A percentile compares a stretch with the other conserved stretches of the same genome.
phyloP scores from a whole-genome alignment of 495 filamentous ascomycete species.

The Jackrogersella minutella region DNA sequence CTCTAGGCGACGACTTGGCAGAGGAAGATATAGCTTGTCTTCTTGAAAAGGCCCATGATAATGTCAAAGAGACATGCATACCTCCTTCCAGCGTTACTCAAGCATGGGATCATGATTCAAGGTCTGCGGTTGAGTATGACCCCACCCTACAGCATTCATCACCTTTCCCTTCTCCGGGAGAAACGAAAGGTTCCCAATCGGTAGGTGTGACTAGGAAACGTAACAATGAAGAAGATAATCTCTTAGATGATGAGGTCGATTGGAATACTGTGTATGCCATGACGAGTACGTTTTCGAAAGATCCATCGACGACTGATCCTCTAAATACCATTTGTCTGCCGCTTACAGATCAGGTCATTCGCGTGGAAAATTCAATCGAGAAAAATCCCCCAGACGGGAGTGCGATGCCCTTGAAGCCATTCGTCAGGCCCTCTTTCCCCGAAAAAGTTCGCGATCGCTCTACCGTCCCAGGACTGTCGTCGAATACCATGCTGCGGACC shows the following conservation, averaged over 20 bases:
- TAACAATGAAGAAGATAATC: constrained; percentile 28
- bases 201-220: neutral
- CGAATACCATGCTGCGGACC: constrained; percentile 57
- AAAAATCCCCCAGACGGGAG: neutral
- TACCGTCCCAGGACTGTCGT: constrained; percentile 59
- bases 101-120: constrained; percentile 41
- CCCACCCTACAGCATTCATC: constrained; percentile 38
- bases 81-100: constrained; percentile 42
- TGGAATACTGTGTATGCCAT: constrained; percentile 46
- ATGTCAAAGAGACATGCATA: constrained; percentile 35
- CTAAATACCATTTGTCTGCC: neutral
- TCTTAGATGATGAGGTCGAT: constrained; percentile 49
- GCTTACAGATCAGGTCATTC: neutral
- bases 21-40: constrained; percentile 36
- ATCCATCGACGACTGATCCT: neutral
- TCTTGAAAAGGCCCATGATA: neutral
- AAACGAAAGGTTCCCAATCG: constrained; percentile 3
- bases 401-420: constrained; percentile 43
- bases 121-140: constrained; percentile 42
- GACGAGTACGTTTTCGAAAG: constrained; percentile 14
- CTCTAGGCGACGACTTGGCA: constrained; percentile 29
- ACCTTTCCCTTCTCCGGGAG: constrained; percentile 7
- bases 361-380: neutral
- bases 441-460: constrained; percentile 57
- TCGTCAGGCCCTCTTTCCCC: constrained; percentile 61